Evolutionary conservation across 1,284 basidiomycete genomes (phyloP).

Genomic region (Marasmius tenuissimus): DNA sequence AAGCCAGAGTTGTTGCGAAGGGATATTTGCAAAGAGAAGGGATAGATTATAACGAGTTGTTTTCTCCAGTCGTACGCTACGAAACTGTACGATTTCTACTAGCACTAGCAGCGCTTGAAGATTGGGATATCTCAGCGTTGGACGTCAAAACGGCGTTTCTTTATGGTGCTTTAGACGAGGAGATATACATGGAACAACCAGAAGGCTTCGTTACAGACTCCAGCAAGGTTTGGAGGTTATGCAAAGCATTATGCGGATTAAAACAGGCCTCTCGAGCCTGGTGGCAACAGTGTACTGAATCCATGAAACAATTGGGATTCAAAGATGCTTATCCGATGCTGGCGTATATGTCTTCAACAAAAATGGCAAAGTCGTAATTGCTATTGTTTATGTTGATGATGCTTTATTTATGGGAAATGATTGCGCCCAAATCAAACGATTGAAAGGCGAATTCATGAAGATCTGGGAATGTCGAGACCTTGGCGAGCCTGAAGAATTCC

Average conservation of each 20-base stretch:
- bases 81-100: conserved; percentile 19
- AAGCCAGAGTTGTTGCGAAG: not conserved
- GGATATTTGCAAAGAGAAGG: not conserved
- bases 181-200: conserved; percentile 36
- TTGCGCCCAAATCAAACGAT: conserved; percentile 1
- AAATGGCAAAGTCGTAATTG: not conserved
- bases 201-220: conserved; percentile 22
- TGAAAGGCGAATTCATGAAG: conserved; percentile 18
- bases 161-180: conserved; percentile 33
- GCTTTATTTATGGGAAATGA: conserved; percentile 17
- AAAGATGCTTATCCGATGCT: conserved; percentile 17
- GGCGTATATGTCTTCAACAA: conserved; percentile 20
- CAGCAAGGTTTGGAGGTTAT: conserved; percentile 22
- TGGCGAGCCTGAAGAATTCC: conserved; percentile 20
- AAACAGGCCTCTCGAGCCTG: conserved; percentile 31
- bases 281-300: conserved; percentile 25
- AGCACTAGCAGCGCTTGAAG: conserved; percentile 25
- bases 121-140: conserved; percentile 31
- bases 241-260: conserved; percentile 28
- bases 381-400: conserved; percentile 17
- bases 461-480: conserved; percentile 26
- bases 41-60: not conserved
- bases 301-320: conserved; percentile 23
- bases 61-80: not conserved
- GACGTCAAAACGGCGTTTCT: conserved; percentile 39